Evolutionary conservation across 2,329 filamentous ascomycete genomes (phyloP).

Genomic region (Clarireedia hainanense): DNA sequence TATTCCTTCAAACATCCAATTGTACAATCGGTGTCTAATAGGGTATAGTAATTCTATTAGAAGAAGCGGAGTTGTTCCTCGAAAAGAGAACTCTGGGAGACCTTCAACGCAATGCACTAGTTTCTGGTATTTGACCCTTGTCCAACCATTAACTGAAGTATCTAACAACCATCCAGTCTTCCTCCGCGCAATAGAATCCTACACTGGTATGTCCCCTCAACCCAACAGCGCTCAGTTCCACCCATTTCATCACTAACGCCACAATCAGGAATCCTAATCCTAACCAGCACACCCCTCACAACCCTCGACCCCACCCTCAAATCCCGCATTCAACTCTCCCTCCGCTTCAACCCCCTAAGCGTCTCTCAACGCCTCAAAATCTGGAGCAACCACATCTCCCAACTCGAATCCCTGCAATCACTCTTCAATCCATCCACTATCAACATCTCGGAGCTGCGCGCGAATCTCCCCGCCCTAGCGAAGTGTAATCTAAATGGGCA

Average conservation of each 20-base stretch:
- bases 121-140: not conserved
- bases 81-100: slow-evolving; percentile 4
- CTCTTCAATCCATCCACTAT: slow-evolving; percentile 2
- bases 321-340: slow-evolving; percentile 29
- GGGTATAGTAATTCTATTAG: not conserved
- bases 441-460: slow-evolving; percentile 2
- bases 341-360: slow-evolving; percentile 20
- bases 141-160: not conserved
- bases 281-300: slow-evolving; percentile 34
- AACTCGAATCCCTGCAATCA: slow-evolving; percentile 35
- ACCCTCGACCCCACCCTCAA: slow-evolving; percentile 32
- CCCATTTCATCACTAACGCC: not conserved
- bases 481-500: slow-evolving; percentile 7
- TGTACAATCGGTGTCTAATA: not conserved
- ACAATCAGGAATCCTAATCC: slow-evolving; percentile 32
- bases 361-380: slow-evolving; percentile 6
- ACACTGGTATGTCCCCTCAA: slow-evolving; percentile 13
- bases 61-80: slow-evolving; percentile 6
- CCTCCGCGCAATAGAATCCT: slow-evolving; percentile 34
- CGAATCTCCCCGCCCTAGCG: not conserved
- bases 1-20: not conserved
- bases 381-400: slow-evolving; percentile 9
- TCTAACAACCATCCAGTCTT: slow-evolving; percentile 19
- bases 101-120: slow-evolving; percentile 3
- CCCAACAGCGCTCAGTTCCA: not conserved